Conservation (phyloP, 2,329 filamentous ascomycete genomes). For the Exutisphaerella laricina region DNA sequence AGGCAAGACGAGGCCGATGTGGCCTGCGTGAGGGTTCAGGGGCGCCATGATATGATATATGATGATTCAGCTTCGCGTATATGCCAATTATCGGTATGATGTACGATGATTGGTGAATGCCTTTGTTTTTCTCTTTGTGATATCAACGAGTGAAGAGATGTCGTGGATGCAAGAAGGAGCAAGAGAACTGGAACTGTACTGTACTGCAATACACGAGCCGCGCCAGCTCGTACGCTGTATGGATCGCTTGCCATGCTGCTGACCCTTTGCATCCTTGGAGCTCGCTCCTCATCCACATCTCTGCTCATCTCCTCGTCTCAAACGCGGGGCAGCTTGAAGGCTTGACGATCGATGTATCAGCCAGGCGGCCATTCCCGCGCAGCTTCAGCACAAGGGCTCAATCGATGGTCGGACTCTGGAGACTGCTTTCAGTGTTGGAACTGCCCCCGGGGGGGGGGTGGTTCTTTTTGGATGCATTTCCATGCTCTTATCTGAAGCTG, state of each 20-base stretch:
- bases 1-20: conserved; percentile 29
- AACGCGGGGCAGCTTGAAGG: conserved; percentile 7
- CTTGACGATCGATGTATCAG: not conserved
- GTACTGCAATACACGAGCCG: too few species aligned
- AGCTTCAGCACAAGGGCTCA: too few species aligned
- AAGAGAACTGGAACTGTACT: not conserved
- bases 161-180: not conserved
- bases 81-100: too few species aligned
- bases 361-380: too few species aligned
- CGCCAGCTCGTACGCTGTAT: not conserved
- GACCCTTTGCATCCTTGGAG: not conserved
- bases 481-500: not conserved
- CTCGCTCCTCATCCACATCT: not conserved
- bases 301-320: conserved; percentile 1
- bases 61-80: too few species aligned
- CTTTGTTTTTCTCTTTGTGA: too few species aligned
- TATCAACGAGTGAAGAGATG: not conserved
- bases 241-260: not conserved
- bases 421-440: too few species aligned
- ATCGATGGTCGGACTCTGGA: too few species aligned
- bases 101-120: not conserved
- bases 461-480: not conserved
- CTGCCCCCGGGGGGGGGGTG: too few species aligned
- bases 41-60: conserved; percentile 26
- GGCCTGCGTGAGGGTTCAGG: conserved; percentile 21